Evolutionary conservation across 1,284 basidiomycete species (phyloP), one percentile per base, ranked within the genome.

Genomic region (Coniferiporia weirii): DNA sequence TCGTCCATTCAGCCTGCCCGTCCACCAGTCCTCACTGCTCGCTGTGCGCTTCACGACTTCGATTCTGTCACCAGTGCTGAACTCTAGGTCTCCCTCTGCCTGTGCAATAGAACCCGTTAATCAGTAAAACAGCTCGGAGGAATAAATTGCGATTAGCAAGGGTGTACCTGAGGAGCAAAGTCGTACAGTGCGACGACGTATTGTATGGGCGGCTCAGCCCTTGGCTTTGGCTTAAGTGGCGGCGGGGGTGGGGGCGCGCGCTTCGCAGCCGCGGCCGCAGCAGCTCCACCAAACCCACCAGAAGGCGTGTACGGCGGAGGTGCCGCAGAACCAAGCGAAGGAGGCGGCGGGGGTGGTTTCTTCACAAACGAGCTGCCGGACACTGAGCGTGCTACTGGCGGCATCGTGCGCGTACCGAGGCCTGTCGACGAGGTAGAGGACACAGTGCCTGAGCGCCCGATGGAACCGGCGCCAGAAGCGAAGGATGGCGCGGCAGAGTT

Each of bases 1-100:
- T 61, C 74, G 72, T 1, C 95, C 95, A 65, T 93, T 85, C 63
- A 98, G 55, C 66, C 82, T 81, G 4, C 96, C 97, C 8, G 95
- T 98, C 96, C 96, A 99, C 96, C 96, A 99, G 70, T 99, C 97
- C 69, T 98, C 94, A 20, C 87, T 73, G 66, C 85, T 94, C 1
- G 82, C 83, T 10, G 91, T 91, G 69, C 87, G 83, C 73, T 97
- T 89, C 34, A 97, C 81, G 56, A 99, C 80, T 74, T 97, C 93
- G 72, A 99, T 98, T 64, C 84, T 77, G 72, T 99, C 96, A n/a
- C 97, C 97, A 1, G 85, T 84, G 60, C 78, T 84, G 77, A 99
- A 99, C 1, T 86, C 89, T 56, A 99, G 76, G 72, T 99, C 96
- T 0, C 97, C 97, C 0, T 92, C 93, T 34, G 94, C 91, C 85